These are phyloP conservation scores for Claviceps digitariae DNA, from an alignment of 2,329 filamentous ascomycete species.

Conservation along the genomic window DNA sequence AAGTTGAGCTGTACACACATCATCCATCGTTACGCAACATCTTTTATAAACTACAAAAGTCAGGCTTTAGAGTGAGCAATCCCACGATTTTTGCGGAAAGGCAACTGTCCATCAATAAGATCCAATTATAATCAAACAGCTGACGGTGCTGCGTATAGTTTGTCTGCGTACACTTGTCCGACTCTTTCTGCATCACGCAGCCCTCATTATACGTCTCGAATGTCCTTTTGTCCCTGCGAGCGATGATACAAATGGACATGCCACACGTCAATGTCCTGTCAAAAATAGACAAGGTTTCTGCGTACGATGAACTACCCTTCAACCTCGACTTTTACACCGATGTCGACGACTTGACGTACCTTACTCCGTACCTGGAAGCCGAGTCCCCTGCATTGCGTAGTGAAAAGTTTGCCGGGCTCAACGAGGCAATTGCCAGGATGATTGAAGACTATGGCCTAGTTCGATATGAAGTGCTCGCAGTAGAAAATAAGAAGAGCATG, in stretches of 20 bases:
- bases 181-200: conserved; percentile 84
- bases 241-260: conserved; percentile 97
- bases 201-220: conserved; percentile 93
- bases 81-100: neutral
- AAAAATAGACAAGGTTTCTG: conserved; percentile 87
- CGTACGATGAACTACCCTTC: conserved; percentile 79
- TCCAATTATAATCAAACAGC: neutral
- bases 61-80: conserved; percentile 65
- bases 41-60: conserved; percentile 77
- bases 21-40: conserved; percentile 86
- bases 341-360: conserved; percentile 79
- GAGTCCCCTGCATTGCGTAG: conserved; percentile 59
- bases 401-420: conserved; percentile 70
- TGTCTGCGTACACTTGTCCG: conserved; percentile 83
- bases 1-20: conserved; percentile 95
- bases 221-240: conserved; percentile 79
- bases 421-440: conserved; percentile 72
- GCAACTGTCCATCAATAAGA: neutral
- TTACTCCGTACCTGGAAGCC: conserved; percentile 65
- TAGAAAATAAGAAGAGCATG: conserved; percentile 96
- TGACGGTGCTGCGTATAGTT: conserved; percentile 41
- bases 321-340: conserved; percentile 97
- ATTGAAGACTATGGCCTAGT: conserved; percentile 86
- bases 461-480: conserved; percentile 81
- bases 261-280: conserved; percentile 92